Percentiles rank a stretch among this genome's conserved stretches.
Conservation (phyloP, 164 flowering plant species). For the Brasenia schreberi region DNA sequence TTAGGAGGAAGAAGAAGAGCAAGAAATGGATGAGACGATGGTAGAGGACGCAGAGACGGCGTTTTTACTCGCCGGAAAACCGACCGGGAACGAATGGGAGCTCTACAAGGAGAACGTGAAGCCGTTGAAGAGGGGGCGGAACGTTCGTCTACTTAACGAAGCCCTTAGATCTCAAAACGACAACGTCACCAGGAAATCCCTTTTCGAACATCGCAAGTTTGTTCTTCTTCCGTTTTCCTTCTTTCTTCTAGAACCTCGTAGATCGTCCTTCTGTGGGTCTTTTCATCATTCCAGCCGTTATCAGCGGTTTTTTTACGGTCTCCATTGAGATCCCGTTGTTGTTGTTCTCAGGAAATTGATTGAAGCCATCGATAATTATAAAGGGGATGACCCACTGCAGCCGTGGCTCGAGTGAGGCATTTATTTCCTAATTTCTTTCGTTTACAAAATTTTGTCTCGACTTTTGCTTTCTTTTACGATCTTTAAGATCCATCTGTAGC, state of each 20-base stretch:
- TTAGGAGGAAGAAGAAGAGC: not conserved
- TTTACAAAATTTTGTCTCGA: not conserved
- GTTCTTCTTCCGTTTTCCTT: not conserved
- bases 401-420: conserved; percentile 80
- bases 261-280: no score
- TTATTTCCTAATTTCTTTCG: not conserved
- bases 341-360: conserved; percentile 40
- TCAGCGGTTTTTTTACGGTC: no score
- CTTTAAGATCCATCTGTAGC: no score
- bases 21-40: conserved; percentile 14
- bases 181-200: conserved; percentile 34
- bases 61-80: conserved; percentile 45
- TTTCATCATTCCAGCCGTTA: no score
- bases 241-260: not conserved
- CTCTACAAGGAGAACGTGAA: conserved; percentile 82
- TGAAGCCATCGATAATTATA: conserved; percentile 65
- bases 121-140: conserved; percentile 87
- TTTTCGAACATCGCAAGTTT: conserved; percentile 48
- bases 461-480: not conserved
- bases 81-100: conserved; percentile 81
- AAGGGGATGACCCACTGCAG: conserved; percentile 81
- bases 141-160: conserved; percentile 47
- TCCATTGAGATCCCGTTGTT: no score
- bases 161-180: conserved; percentile 49
- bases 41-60: conserved; percentile 55